These are phyloP conservation scores for Teratosphaeria zuluensis DNA, from an alignment of 2,329 filamentous ascomycete species.

Conservation along the genomic window DNA sequence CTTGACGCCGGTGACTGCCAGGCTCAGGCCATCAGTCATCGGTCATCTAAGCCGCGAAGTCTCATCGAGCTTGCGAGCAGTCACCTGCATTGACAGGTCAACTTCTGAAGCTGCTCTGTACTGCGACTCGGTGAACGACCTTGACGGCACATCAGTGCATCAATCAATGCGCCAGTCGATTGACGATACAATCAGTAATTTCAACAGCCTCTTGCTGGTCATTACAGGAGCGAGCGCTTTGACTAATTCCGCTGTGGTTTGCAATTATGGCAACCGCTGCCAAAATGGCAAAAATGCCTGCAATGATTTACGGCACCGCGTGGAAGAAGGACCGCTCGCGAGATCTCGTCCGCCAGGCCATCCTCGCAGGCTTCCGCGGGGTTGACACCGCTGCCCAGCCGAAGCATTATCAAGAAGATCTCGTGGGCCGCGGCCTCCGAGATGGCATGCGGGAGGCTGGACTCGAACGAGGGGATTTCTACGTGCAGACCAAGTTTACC, in stretches of 20 bases:
- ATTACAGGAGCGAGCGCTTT: not conserved
- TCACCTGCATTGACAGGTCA: too few relatives aligned
- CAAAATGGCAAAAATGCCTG: conserved; percentile 19
- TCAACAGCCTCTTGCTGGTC: too few relatives aligned
- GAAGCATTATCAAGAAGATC: conserved; percentile 64
- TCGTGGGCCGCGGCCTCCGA: conserved; percentile 59
- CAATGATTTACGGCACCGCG: conserved; percentile 69
- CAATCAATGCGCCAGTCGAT: too few relatives aligned
- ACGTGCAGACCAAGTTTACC: conserved; percentile 80
- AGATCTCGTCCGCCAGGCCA: conserved; percentile 57
- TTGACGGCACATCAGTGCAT: too few relatives aligned
- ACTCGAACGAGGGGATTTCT: conserved; percentile 52
- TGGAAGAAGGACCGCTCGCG: conserved; percentile 68
- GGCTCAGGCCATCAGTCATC: too few relatives aligned
- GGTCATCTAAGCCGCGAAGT: too few relatives aligned
- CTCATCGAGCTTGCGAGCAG: too few relatives aligned
- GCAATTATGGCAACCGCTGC: conserved; percentile 6
- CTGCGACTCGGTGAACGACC: too few relatives aligned
- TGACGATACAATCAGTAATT: too few relatives aligned
- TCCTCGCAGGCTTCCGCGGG: conserved; percentile 59
- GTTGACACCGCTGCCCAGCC: conserved; percentile 74
- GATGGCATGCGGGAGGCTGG: conserved; percentile 50
- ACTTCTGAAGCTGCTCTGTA: too few relatives aligned
- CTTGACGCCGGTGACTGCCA: too few relatives aligned
- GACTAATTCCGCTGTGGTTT: not conserved